A percentile compares a stretch with the other conserved stretches of the same genome.
Conservation (phyloP, 257 asterid genomes). For the Lycium ferocissimum region DNA sequence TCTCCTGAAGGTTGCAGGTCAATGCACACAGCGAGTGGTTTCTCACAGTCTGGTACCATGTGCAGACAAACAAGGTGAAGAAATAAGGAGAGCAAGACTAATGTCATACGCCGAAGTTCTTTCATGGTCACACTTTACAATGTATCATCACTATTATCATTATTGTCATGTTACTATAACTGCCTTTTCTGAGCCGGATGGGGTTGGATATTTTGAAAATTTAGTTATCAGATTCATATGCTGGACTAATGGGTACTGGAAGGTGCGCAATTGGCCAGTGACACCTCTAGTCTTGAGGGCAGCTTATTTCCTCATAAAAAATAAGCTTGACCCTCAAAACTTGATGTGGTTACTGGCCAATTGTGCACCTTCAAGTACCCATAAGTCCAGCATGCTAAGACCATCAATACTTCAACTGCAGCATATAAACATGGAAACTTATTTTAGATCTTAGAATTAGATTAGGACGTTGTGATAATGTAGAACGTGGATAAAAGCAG, state of each 20-base stretch:
- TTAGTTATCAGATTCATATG: not conserved
- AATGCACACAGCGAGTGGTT: not conserved
- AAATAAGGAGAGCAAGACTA: not conserved
- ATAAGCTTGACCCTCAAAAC: not conserved
- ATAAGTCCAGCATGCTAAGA: not conserved
- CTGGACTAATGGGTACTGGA: not conserved
- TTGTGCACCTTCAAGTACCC: not conserved
- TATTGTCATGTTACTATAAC: not conserved
- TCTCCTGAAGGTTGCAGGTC: not conserved
- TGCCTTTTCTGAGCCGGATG: not conserved
- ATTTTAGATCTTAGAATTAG: not conserved
- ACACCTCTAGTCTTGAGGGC: not conserved
- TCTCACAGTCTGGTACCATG: not conserved
- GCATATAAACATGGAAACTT: not conserved
- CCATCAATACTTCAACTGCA: not conserved
- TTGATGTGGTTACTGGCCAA: not conserved
- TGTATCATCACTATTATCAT: not conserved
- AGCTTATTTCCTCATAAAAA: not conserved
- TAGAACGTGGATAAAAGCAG: not conserved
- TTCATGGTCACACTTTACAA: not conserved
- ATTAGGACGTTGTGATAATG: not conserved
- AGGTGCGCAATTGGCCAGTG: not conserved
- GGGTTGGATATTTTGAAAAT: too few relatives aligned
- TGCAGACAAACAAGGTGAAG: not conserved
- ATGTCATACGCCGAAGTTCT: not conserved